These are phyloP conservation scores for Leccinum variabile DNA, from an alignment of 1,284 basidiomycete species.

Conservation along the genomic window DNA sequence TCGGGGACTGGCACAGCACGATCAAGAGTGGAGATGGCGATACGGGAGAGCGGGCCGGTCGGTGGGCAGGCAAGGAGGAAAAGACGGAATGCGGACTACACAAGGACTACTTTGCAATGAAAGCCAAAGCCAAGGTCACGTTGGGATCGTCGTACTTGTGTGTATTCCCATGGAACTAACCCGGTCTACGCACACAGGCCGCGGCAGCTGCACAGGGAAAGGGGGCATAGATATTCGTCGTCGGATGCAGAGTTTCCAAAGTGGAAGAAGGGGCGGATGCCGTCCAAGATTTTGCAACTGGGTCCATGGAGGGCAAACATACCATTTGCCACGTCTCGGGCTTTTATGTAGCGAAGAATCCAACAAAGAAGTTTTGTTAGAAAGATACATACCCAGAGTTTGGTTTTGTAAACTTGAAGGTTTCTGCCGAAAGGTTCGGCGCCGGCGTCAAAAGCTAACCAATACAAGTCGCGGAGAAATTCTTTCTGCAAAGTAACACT, in stretches of 20 bases:
- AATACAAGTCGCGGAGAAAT: neutral
- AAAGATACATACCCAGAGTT: too few species aligned
- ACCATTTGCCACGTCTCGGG: too few species aligned
- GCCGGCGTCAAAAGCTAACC: neutral
- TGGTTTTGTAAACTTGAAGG: too few species aligned
- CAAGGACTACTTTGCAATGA: conserved; percentile 79
- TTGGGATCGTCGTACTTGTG: neutral
- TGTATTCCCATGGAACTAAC: neutral
- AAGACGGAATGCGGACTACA: conserved; percentile 98
- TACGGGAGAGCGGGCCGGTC: conserved; percentile 55
- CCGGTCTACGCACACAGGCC: neutral
- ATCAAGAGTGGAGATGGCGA: conserved; percentile 70
- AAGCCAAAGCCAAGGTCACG: conserved; percentile 46
- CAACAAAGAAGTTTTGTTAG: too few species aligned
- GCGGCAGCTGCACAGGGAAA: neutral
- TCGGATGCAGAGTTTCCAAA: neutral
- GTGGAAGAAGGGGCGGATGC: too few species aligned
- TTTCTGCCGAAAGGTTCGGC: too few species aligned
- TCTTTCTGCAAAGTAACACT: conserved; percentile 19
- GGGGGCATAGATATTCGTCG: neutral
- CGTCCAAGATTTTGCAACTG: too few species aligned
- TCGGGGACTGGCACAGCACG: conserved; percentile 98
- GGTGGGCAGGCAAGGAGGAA: conserved; percentile 51
- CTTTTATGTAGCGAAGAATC: too few species aligned
- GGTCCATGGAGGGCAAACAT: too few species aligned